Evolutionary conservation across 192 early-diverging fungal species (phyloP).

Genomic region (Coemansia sp.): DNA sequence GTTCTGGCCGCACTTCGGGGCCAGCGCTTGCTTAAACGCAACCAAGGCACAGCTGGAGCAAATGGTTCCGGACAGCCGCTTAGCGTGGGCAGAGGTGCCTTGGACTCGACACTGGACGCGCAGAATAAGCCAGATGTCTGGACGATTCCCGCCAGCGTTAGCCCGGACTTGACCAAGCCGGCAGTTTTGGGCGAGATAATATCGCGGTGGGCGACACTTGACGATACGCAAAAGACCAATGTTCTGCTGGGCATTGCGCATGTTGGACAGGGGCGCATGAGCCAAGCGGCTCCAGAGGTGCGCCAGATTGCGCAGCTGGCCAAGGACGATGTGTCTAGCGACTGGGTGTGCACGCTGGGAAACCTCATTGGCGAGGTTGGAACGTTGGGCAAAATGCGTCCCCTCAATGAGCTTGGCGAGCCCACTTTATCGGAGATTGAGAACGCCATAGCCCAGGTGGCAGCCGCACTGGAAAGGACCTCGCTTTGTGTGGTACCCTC

Average conservation of each 20-base stretch:
- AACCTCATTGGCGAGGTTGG: slow-evolving; percentile 32
- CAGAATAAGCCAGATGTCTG: slow-evolving; percentile 16
- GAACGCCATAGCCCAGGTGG: slow-evolving; percentile 17
- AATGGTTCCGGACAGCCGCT: no score
- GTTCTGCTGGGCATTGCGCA: slow-evolving; percentile 38
- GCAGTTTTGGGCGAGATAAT: slow-evolving; percentile 12
- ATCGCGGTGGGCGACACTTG: slow-evolving; percentile 27
- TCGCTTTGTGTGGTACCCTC: slow-evolving; percentile 8
- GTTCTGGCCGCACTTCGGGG: no score
- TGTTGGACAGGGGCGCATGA: slow-evolving; percentile 28
- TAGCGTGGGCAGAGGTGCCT: no score
- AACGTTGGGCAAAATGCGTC: slow-evolving; percentile 15
- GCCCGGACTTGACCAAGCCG: slow-evolving; percentile 31
- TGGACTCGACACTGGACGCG: no score
- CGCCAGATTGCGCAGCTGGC: slow-evolving; percentile 19
- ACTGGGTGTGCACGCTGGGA: slow-evolving; percentile 47
- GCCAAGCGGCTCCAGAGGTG: slow-evolving; percentile 13
- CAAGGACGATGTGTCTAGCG: slow-evolving; percentile 17
- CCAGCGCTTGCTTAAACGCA: no score
- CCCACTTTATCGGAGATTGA: slow-evolving; percentile 28
- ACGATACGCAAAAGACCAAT: slow-evolving; percentile 45
- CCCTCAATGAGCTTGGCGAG: slow-evolving; percentile 11
- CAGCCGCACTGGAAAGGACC: slow-evolving; percentile 11
- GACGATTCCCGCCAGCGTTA: slow-evolving; percentile 36
- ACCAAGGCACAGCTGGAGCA: no score